Evolutionary conservation across 2,329 filamentous ascomycete species (phyloP).

Genomic region (Diaporthe nobilis): DNA sequence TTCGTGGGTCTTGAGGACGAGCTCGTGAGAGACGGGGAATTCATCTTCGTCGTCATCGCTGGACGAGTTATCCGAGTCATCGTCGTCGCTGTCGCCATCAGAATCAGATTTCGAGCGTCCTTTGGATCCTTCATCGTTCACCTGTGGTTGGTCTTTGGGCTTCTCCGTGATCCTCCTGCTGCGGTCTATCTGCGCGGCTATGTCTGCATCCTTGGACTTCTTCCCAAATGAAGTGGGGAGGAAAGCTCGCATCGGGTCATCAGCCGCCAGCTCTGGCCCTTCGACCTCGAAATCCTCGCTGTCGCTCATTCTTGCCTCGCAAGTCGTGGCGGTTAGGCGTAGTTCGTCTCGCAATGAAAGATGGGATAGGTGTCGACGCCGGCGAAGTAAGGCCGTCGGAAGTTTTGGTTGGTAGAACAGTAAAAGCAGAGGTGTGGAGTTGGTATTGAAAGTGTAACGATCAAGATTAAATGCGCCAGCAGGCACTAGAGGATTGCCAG

Average conservation of each 20-base stretch:
- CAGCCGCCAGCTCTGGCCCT: slow-evolving; percentile 65
- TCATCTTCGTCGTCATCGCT: slow-evolving; percentile 84
- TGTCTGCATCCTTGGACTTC: slow-evolving; percentile 79
- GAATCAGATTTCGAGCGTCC: slow-evolving; percentile 44
- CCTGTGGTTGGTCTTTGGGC: slow-evolving; percentile 50
- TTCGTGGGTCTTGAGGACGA: slow-evolving; percentile 93
- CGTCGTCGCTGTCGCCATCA: slow-evolving; percentile 54
- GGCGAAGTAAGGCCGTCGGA: background rate
- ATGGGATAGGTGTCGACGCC: background rate
- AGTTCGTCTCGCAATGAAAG: background rate
- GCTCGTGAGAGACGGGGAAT: slow-evolving; percentile 92
- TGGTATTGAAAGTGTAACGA: background rate
- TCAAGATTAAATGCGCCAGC: slow-evolving; percentile 22
- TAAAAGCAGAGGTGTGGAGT: background rate
- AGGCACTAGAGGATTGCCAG: background rate
- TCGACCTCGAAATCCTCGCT: slow-evolving; percentile 73
- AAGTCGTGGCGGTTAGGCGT: background rate
- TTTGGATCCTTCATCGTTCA: slow-evolving; percentile 47
- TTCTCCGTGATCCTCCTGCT: slow-evolving; percentile 73
- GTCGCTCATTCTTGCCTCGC: slow-evolving; percentile 66
- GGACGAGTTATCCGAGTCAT: slow-evolving; percentile 68
- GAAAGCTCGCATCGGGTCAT: slow-evolving; percentile 82
- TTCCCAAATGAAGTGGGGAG: slow-evolving; percentile 90
- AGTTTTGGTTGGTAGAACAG: background rate
- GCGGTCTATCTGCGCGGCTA: slow-evolving; percentile 84